Evolutionary conservation across 2,329 filamentous ascomycete species (phyloP).

Genomic region (Trichoderma sp.): DNA sequence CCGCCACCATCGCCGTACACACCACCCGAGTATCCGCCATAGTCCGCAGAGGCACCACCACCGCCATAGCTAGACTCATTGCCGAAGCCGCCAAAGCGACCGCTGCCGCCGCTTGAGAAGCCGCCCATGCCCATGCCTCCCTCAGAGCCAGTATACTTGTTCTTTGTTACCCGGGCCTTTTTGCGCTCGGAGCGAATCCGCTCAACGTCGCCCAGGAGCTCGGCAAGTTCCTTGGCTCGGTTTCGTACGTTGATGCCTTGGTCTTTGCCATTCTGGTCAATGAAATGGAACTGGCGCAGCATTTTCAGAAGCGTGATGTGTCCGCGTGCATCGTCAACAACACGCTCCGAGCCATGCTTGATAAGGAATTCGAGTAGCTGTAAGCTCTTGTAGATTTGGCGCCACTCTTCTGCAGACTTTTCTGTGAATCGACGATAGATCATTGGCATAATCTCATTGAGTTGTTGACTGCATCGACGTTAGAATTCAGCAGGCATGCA

Average conservation of each 20-base stretch:
- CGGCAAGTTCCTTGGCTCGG: slow-evolving; percentile 90
- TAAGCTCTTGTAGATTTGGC: slow-evolving; percentile 97
- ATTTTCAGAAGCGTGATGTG: slow-evolving; percentile 96
- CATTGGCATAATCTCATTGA: slow-evolving; percentile 99
- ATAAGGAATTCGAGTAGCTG: slow-evolving; percentile 96
- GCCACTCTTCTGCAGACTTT: slow-evolving; percentile 97
- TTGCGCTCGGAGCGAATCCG: slow-evolving; percentile 80
- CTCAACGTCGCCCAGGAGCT: slow-evolving; percentile 91
- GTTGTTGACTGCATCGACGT: slow-evolving; percentile 55
- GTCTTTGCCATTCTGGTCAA: slow-evolving; percentile 95
- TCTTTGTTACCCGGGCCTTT: slow-evolving; percentile 85
- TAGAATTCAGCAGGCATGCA: background rate
- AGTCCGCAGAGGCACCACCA: slow-evolving; percentile 46
- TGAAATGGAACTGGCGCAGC: slow-evolving; percentile 97
- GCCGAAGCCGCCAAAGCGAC: slow-evolving; percentile 87
- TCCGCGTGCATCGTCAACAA: slow-evolving; percentile 94
- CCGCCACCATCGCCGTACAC: slow-evolving; percentile 97
- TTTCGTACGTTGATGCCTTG: slow-evolving; percentile 98
- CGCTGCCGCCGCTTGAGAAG: slow-evolving; percentile 51
- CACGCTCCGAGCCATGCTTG: slow-evolving; percentile 96
- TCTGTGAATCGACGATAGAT: slow-evolving; percentile 99
- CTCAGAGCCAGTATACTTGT: slow-evolving; percentile 94
- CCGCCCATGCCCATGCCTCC: slow-evolving; percentile 69
- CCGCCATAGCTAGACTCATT: slow-evolving; percentile 73
- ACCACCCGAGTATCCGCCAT: slow-evolving; percentile 64